phyloP scores from a whole-genome alignment of 1,284 basidiomycete species.

The Filobasidium uniguttulatum region DNA sequence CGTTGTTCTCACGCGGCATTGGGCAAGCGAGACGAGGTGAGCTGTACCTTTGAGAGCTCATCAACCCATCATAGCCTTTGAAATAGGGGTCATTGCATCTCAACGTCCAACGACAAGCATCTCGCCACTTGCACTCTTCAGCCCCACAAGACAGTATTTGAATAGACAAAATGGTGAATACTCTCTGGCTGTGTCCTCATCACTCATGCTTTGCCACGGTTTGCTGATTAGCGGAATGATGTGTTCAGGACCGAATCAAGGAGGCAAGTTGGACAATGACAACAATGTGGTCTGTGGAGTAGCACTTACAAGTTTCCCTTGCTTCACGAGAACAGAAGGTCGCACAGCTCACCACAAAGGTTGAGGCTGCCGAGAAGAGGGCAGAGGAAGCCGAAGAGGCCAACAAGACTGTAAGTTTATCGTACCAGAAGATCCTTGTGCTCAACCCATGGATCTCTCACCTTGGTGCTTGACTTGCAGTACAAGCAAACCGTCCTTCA shows the following conservation, averaged over 20 bases:
- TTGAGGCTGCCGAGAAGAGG: conserved; percentile 61
- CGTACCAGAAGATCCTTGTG: background rate
- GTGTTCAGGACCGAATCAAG: conserved; percentile 43
- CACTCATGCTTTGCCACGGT: too few relatives aligned
- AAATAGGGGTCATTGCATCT: too few relatives aligned
- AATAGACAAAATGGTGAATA: too few relatives aligned
- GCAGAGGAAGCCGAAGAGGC: conserved; percentile 75
- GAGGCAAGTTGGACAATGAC: conserved; percentile 34
- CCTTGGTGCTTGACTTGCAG: conserved; percentile 14
- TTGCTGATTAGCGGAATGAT: too few relatives aligned
- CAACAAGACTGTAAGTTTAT: conserved; percentile 50
- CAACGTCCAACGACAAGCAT: too few relatives aligned
- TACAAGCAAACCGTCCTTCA: conserved; percentile 64
- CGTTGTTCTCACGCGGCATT: conserved; percentile 3
- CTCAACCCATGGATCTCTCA: conserved; percentile 2
- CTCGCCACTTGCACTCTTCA: too few relatives aligned
- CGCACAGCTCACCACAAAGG: conserved; percentile 63
- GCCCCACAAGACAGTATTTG: too few relatives aligned
- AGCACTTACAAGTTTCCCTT: background rate
- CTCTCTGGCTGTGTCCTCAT: too few relatives aligned
- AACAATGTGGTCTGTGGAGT: background rate
- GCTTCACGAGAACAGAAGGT: conserved; percentile 39
- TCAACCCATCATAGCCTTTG: too few relatives aligned
- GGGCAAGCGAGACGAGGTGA: too few relatives aligned
- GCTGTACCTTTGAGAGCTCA: too few relatives aligned